Percentiles rank a stretch among this genome's conserved stretches.
phyloP scores from a whole-genome alignment of 441 rosid genomes.

The Populus hybrid region DNA sequence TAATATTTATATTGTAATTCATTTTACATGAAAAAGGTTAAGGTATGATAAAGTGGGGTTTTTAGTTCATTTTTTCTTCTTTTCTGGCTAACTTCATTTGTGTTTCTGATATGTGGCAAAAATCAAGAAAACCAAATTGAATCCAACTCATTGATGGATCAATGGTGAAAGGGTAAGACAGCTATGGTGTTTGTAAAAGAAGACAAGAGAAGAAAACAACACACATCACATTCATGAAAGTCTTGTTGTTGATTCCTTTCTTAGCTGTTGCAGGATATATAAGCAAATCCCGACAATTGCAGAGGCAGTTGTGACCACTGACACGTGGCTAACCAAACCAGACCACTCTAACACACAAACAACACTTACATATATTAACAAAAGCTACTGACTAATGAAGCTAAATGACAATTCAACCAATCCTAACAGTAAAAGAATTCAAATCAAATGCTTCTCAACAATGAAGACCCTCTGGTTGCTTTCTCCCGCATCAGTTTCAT shows the following conservation, averaged over 20 bases:
- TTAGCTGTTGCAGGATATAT: not conserved
- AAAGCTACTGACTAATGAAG: not conserved
- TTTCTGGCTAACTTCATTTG: not conserved
- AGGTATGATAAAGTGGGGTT: not conserved
- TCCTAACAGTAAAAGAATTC: not conserved
- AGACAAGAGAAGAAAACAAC: not conserved
- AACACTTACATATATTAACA: not conserved
- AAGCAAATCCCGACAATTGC: not conserved
- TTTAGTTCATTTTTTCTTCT: not conserved
- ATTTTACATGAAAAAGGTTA: too few species aligned
- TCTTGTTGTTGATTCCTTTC: not conserved
- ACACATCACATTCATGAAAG: not conserved
- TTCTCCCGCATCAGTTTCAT: not conserved
- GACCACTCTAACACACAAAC: not conserved
- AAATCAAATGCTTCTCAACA: not conserved
- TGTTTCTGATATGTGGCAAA: not conserved
- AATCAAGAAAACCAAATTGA: not conserved
- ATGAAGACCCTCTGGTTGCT: not conserved
- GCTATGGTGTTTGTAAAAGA: not conserved
- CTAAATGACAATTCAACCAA: not conserved
- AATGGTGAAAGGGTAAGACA: not conserved
- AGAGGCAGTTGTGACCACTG: not conserved
- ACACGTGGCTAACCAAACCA: not conserved
- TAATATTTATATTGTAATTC: too few species aligned
- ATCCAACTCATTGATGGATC: not conserved